phyloP scores from a whole-genome alignment of 2,329 filamentous ascomycete genomes.

The Penicillium griseofulvum region DNA sequence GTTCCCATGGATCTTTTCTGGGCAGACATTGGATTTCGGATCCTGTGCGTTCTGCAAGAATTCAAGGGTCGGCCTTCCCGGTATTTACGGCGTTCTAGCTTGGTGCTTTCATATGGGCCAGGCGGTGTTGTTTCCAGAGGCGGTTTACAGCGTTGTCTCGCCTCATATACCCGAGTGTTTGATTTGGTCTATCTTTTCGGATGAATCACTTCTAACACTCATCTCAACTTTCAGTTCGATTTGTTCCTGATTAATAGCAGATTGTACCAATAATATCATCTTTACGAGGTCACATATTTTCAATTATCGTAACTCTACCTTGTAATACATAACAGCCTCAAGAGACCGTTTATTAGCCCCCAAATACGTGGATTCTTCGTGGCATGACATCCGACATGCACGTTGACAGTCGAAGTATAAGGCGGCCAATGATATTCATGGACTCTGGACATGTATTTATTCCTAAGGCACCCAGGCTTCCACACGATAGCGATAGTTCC shows the following conservation, averaged over 20 bases:
- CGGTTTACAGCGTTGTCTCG: conserved; percentile 25
- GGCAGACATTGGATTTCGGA: conserved; percentile 12
- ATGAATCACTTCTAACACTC: neutral
- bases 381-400: neutral
- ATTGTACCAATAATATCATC: neutral
- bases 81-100: conserved; percentile 33
- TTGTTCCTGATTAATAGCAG: neutral
- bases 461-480: conserved; percentile 6
- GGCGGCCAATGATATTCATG: conserved; percentile 5
- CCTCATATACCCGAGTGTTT: conserved; percentile 39
- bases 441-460: neutral
- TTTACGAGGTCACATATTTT: neutral
- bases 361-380: neutral
- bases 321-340: neutral
- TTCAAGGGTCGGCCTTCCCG: conserved; percentile 9
- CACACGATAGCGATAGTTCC: neutral
- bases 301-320: neutral
- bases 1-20: conserved; percentile 2
- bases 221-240: neutral
- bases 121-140: conserved; percentile 32
- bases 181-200: conserved; percentile 7
- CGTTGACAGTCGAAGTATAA: neutral
- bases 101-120: conserved; percentile 25
- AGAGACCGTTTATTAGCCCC: too few relatives aligned
- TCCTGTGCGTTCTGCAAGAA: neutral